Evolutionary conservation across 768 basidiomycete species (phyloP).

Genomic region (Naganishia vaughanmartiniae): DNA sequence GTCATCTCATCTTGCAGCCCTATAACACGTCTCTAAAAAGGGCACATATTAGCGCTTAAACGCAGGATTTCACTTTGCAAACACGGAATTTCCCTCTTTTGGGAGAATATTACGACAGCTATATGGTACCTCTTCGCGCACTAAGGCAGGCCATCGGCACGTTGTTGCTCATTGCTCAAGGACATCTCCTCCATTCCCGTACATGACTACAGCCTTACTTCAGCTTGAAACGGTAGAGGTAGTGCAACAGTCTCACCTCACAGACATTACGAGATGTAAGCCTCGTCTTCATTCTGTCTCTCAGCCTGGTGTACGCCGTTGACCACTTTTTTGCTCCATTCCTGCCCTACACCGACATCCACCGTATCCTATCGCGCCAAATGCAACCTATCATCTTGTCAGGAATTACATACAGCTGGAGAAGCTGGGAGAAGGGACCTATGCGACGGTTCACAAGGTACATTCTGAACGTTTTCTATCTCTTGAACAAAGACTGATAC

Average conservation of each 20-base stretch:
- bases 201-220: background rate
- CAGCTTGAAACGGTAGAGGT: background rate
- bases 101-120: too few relatives aligned
- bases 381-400: background rate
- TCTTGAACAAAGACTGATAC: background rate
- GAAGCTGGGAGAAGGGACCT: slow-evolving; percentile 87
- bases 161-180: background rate
- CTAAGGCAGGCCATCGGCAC: background rate
- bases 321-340: background rate
- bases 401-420: slow-evolving; percentile 66
- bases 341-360: too few relatives aligned
- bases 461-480: slow-evolving; percentile 24
- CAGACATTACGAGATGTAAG: background rate
- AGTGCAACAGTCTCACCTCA: background rate
- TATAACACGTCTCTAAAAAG: too few relatives aligned
- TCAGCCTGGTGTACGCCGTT: background rate
- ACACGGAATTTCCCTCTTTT: too few relatives aligned
- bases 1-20: too few relatives aligned
- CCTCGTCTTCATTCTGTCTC: background rate
- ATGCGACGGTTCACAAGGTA: slow-evolving; percentile 97
- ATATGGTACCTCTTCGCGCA: background rate
- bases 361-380: background rate
- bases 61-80: too few relatives aligned
- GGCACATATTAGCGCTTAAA: too few relatives aligned
- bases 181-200: slow-evolving; percentile 15